Evolutionary conservation across 2,329 filamentous ascomycete species (phyloP), one percentile per base, ranked within the genome.

Genomic region (Epichloe sp.): DNA sequence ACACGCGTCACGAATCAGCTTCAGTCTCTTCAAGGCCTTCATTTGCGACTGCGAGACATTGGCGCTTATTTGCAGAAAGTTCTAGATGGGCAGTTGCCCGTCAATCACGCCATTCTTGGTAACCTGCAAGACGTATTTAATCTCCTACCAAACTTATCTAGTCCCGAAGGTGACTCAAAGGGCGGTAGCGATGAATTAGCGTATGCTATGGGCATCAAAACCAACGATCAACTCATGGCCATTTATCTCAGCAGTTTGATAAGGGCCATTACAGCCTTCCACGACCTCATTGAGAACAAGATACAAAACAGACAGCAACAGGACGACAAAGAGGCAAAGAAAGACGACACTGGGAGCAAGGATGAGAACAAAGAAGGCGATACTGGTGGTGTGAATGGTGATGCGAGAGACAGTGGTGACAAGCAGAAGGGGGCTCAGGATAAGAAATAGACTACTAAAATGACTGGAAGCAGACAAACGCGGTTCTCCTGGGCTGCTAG

Each of bases 61-160:
- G 89, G 90, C 53, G 80, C 86, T 60, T 98, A 98, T 68, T 81
- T 98, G 31, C 87, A 95, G 67, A 97, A 96, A 69, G 93, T 98
- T 10, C 82, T 96, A 52, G 88, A 95, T 65, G 86, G 86, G 59
- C 84, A 95, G 61, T 78, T 98, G 37, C 93, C 93, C 4, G 85
- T 97, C 64, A 98, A 98, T 73, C 93, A 98, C 66, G 88, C 89
- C 52, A 97, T 98, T 55, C 80, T 98, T 31, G 93, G 91, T 58
- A 95, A 96, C 65, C 83, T 98, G n/a, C 93, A 98, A 73, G 93
- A 98, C 64, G 88, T 97, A 55, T 98, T 98, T 78, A 98, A 98
- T 71, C 83, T 98, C 43, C 82, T 98, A 23, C 93, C 93, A 46
- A 98, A 98, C 70, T 79, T 98, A 49, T 90, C 88, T 10, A 94